Evolutionary conservation across 1,284 basidiomycete genomes (phyloP), one percentile per base, ranked within the genome.

Genomic region (Trametes pubescens): DNA sequence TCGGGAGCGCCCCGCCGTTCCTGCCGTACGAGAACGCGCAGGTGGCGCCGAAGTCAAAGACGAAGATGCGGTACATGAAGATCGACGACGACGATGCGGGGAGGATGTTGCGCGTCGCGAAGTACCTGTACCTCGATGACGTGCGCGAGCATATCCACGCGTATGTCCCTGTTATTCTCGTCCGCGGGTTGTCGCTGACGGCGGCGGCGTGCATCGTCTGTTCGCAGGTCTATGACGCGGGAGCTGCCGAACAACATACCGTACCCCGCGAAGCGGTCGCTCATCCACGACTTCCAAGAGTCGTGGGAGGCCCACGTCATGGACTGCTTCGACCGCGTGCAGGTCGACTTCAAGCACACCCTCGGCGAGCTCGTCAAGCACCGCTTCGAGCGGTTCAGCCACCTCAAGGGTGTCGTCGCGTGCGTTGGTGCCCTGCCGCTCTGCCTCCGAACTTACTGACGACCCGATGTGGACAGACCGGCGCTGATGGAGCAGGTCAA

Each of bases 211-310:
- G n/a, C n/a, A n/a, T n/a, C n/a, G 29, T 32, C 29, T 4, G 8
- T 8, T 8, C 8, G 37, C 59, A 86, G 85, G 2, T 80, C 80
- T 18, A 77, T 78, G 16, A 77, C 75, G 7, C 85, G 85, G 80
- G 85, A 87, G 57, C 77, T 87, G 7, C 84, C 84, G 0, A 76
- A 79, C 13, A 80, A 85, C 51, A 76, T 85, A 21, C 85, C 85
- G 0, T 87, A 82, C 49, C 79, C 81, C 22, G 84, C 82, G 1
- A 84, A 82, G 56, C 76, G 75, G n/a, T 72, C 66, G 6, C 77
- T 87, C 47, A 81, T 86, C 14, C 65, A 70, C 2, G 71, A 72
- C 11, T 82, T 79, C 61, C 80, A 81, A 21, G 49, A 58, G 2
- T 59, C 78, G 1, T 87, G 85, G 86, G 60, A 70, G 14, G 26